Evolutionary conservation across 1,284 basidiomycete species (phyloP), one percentile per base, ranked within the genome.

Genomic region (Melampsora larici-populina): DNA sequence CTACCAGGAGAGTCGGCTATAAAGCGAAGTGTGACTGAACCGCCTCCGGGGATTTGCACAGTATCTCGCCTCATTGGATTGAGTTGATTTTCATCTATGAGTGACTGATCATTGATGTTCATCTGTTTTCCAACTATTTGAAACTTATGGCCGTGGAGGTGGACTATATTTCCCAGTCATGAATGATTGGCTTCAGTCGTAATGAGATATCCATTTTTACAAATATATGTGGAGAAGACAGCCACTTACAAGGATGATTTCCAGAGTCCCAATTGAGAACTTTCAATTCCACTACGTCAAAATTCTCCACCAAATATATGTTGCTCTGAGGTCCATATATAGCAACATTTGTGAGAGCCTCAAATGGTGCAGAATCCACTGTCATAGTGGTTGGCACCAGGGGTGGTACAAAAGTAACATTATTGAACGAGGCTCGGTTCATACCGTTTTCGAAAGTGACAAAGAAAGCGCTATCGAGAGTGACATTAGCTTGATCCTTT

Each of bases 231-330:
- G 43, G 21, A 63, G 17, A 26, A 43, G 6, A 70, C 48, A 36
- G n/a, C 40, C 13, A 67, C 72, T 66, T 33, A 75, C 73, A 94
- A 79, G 92, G 91, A 85, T 94, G 90, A 82, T 88, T 88, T 17
- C 89, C 89, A 0, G 86, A 85, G 83, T 92, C 91, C n/a, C 86
- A 87, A 84, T 96, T 97, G 83, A 90, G 89, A 67, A 97, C 85
- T 0, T 90, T 88, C 72, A 97, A 86, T 83, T 97, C 90, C 67
- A 97, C 85, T 3, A 91, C 90, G 13, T 92, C 89, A 60, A 89
- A 85, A 81, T 92, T 89, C 48, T 92, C 86, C 43, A 95, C 83
- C 9, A 95, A 86, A 81, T 91, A 89, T 80, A 89, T 89, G 81
- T 88, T 87, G 9, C 91, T 86, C 81, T 85, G 85, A 7, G 82